phyloP scores from a whole-genome alignment of 1,284 basidiomycete genomes.

The Moesziomyces parantarcticus region DNA sequence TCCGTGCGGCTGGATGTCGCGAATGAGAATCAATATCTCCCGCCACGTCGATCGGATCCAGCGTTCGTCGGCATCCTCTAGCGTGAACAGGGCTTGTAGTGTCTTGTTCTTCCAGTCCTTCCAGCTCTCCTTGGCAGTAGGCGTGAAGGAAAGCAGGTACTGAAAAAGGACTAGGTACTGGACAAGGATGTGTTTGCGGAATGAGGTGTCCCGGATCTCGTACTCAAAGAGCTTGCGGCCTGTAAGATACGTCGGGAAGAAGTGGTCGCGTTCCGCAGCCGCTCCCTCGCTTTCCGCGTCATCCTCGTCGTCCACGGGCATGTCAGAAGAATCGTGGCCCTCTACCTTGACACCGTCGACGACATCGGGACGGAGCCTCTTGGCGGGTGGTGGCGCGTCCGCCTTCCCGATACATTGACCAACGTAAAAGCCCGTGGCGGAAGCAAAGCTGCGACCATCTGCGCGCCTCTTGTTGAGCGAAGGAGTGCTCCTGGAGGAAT shows the following conservation, averaged over 20 bases:
- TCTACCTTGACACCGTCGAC: conserved; percentile 17
- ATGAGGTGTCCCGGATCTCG: conserved; percentile 85
- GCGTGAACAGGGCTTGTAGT: conserved; percentile 44
- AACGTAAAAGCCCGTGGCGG: conserved; percentile 27
- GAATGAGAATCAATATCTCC: conserved; percentile 52
- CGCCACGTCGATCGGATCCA: conserved; percentile 63
- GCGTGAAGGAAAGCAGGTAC: conserved; percentile 82
- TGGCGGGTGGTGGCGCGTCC: conserved; percentile 10
- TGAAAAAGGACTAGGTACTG: conserved; percentile 84
- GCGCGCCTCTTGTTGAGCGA: conserved; percentile 19
- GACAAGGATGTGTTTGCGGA: conserved; percentile 89
- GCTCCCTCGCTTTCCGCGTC: conserved; percentile 5
- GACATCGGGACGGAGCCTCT: conserved; percentile 36
- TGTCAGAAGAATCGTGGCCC: conserved; percentile 2
- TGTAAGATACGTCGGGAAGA: conserved; percentile 90
- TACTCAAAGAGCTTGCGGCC: conserved; percentile 85
- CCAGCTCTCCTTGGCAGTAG: conserved; percentile 76
- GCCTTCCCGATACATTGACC: conserved; percentile 21
- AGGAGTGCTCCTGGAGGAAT: conserved; percentile 8
- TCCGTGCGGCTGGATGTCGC: conserved; percentile 57
- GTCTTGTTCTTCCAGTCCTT: conserved; percentile 68
- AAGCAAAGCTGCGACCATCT: neutral
- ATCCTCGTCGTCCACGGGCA: conserved; percentile 8
- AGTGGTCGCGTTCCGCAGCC: conserved; percentile 73
- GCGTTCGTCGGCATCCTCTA: conserved; percentile 54